Percentiles rank a stretch among this genome's conserved stretches.
These are phyloP conservation scores for Coemansia sp. DNA, from an alignment of 192 early-diverging fungal genomes.

Conservation along the genomic window DNA sequence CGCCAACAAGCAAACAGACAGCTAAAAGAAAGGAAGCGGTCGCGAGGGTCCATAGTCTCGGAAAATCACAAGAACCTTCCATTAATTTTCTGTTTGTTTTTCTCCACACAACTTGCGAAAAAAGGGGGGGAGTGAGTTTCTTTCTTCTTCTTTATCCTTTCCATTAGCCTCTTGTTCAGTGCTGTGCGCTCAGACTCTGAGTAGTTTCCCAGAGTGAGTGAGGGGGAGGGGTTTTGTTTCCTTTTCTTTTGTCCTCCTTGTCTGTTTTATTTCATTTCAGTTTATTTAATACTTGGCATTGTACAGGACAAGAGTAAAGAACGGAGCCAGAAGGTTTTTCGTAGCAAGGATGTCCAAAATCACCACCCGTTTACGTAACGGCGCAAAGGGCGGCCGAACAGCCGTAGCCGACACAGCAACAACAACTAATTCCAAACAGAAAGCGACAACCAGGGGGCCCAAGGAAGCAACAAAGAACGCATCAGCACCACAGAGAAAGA, in stretches of 20 bases:
- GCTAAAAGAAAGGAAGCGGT: too few species aligned
- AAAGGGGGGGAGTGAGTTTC: not conserved
- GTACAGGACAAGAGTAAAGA: not conserved
- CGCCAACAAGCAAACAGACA: not conserved
- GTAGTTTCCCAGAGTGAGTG: too few species aligned
- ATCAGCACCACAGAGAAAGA: not conserved
- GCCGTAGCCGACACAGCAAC: slow-evolving; percentile 7
- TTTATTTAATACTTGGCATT: not conserved
- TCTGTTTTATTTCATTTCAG: too few species aligned
- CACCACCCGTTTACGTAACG: slow-evolving; percentile 35
- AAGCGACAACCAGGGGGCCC: slow-evolving; percentile 6
- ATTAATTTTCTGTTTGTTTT: slow-evolving; percentile 11
- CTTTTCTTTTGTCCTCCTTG: too few species aligned
- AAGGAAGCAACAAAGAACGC: not conserved
- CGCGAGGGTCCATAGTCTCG: not conserved
- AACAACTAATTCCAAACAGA: not conserved
- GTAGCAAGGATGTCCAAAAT: not conserved
- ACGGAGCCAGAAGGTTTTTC: not conserved
- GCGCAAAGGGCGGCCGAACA: slow-evolving; percentile 20
- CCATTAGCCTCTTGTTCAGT: not conserved
- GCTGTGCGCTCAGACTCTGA: slow-evolving; percentile 8
- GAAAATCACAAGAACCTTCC: not conserved
- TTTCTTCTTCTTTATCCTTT: slow-evolving; percentile 1
- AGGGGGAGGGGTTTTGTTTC: too few species aligned
- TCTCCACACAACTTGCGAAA: not conserved